Conservation (phyloP, 2,329 filamentous ascomycete species). For the Aspergillus unguis region DNA sequence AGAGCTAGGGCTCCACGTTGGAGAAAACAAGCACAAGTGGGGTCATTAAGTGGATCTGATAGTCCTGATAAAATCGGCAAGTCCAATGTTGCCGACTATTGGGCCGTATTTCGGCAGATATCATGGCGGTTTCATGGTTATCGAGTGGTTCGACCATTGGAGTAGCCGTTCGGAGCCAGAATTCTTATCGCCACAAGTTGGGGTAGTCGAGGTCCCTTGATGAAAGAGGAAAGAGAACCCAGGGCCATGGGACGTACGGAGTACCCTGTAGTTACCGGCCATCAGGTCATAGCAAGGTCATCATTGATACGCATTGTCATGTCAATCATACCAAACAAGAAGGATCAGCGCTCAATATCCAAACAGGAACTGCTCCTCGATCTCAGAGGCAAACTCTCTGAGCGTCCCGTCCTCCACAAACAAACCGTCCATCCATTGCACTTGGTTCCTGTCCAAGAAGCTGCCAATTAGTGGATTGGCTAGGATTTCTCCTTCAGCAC, state of each 20-base stretch:
- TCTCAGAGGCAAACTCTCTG: conserved; percentile 6
- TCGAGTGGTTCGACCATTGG: too few relatives aligned
- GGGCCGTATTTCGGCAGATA: not conserved
- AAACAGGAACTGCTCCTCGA: conserved; percentile 9
- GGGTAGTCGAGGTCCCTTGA: too few relatives aligned
- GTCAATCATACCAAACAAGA: not conserved
- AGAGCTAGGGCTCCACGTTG: not conserved
- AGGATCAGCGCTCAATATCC: not conserved
- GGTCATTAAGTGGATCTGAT: too few relatives aligned
- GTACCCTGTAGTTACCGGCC: not conserved
- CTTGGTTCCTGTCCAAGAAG: conserved; percentile 9
- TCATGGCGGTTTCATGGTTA: not conserved
- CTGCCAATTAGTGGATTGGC: conserved; percentile 7
- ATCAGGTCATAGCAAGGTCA: not conserved
- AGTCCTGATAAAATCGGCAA: not conserved
- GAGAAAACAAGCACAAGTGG: not conserved
- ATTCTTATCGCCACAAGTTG: not conserved
- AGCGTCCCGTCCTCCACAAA: conserved; percentile 7
- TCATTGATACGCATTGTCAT: not conserved
- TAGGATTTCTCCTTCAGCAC: not conserved
- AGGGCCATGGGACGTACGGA: not conserved
- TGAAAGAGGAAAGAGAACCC: not conserved
- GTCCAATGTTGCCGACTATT: not conserved
- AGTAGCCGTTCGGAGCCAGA: too few relatives aligned
- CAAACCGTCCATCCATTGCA: conserved; percentile 9